Evolutionary conservation across 495 filamentous ascomycete species (phyloP).

Genomic region (Choiromyces venosus): DNA sequence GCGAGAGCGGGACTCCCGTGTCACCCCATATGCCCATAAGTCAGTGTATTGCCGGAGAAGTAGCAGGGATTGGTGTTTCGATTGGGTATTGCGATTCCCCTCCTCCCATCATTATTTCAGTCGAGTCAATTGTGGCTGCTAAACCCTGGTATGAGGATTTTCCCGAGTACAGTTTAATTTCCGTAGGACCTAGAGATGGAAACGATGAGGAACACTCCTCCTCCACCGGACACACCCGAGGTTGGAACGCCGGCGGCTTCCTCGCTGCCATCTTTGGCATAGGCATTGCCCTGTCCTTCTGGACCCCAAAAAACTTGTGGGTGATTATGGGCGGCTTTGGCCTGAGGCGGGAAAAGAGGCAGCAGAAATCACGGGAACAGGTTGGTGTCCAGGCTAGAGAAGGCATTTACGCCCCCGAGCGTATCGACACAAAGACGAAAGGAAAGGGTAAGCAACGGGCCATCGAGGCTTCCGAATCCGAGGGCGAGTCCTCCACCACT

Average conservation of each 20-base stretch:
- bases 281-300: conserved; percentile 35
- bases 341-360: conserved; percentile 30
- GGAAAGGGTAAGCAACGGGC: conserved; percentile 32
- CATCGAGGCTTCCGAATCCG: conserved; percentile 13
- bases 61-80: conserved; percentile 38
- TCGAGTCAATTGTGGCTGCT: conserved; percentile 40
- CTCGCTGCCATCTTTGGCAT: conserved; percentile 35
- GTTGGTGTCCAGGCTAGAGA: conserved; percentile 14
- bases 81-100: conserved; percentile 41
- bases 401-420: conserved; percentile 13
- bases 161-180: conserved; percentile 36
- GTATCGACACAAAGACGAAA: conserved; percentile 17
- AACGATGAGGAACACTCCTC: conserved; percentile 33
- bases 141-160: conserved; percentile 40
- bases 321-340: conserved; percentile 36
- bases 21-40: conserved; percentile 38
- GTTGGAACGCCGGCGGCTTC: conserved; percentile 31
- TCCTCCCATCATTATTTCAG: conserved; percentile 37
- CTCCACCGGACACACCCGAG: conserved; percentile 18
- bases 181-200: conserved; percentile 34
- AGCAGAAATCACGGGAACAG: conserved; percentile 17
- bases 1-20: conserved; percentile 35
- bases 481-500: conserved; percentile 27
- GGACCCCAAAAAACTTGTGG: conserved; percentile 33
- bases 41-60: conserved; percentile 36